These are phyloP conservation scores for Populus simonii DNA, from an alignment of 345 rosid species.

Conservation along the genomic window DNA sequence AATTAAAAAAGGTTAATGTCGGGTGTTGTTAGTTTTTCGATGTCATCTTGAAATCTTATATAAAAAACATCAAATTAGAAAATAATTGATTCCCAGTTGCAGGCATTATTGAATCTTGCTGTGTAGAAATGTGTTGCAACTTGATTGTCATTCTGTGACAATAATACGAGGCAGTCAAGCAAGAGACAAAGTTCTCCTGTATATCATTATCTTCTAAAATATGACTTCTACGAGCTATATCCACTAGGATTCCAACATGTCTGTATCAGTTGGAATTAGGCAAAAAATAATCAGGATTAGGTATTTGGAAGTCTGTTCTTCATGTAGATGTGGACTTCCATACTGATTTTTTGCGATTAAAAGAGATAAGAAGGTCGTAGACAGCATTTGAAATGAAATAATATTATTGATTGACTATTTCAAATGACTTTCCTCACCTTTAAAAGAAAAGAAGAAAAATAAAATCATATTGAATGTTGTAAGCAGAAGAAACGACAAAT, in stretches of 20 bases:
- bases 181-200: not conserved
- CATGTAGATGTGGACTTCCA: not conserved
- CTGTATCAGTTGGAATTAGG: not conserved
- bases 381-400: not conserved
- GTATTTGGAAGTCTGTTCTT: not conserved
- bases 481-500: not conserved
- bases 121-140: not conserved
- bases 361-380: not conserved
- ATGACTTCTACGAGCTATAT: not conserved
- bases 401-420: not conserved
- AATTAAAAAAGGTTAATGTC: too few species aligned
- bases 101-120: not conserved
- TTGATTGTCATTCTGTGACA: not conserved
- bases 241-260: not conserved
- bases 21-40: not conserved
- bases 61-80: not conserved
- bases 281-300: not conserved
- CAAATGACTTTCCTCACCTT: not conserved
- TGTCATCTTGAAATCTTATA: not conserved
- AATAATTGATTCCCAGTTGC: not conserved
- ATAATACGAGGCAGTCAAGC: not conserved
- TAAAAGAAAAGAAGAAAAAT: too few species aligned
- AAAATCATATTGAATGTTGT: too few species aligned
- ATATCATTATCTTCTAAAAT: not conserved
- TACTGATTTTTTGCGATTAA: not conserved